These are phyloP conservation scores for Didymella pinodella DNA, from an alignment of 2,329 filamentous ascomycete genomes.

Conservation along the genomic window DNA sequence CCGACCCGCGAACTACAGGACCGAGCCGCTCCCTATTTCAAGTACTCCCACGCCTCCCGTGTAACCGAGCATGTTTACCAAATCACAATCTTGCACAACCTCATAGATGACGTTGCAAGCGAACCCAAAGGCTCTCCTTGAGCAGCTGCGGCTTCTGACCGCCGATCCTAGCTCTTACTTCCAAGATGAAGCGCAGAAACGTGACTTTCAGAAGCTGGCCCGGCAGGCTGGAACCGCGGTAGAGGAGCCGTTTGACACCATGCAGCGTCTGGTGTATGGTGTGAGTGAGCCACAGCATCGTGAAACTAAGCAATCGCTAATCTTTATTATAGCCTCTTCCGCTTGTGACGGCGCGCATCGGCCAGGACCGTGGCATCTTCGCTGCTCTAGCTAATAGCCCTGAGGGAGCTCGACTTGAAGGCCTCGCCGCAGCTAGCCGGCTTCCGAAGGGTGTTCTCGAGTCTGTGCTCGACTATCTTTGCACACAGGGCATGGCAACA, in stretches of 20 bases:
- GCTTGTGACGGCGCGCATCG: slow-evolving; percentile 14
- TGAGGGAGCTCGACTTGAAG: slow-evolving; percentile 1
- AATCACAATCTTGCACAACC: slow-evolving; percentile 1
- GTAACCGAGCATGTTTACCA: slow-evolving; percentile 2
- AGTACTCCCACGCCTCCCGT: slow-evolving; percentile 3
- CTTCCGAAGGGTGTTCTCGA: slow-evolving; percentile 6
- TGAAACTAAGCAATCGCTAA: slow-evolving; percentile 1
- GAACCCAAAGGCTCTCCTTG: slow-evolving; percentile 2
- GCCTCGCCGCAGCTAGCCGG: background rate
- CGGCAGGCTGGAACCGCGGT: background rate
- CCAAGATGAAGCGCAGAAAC: slow-evolving; percentile 7
- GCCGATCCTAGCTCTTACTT: slow-evolving; percentile 9
- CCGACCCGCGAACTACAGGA: slow-evolving; percentile 5
- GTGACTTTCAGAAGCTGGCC: slow-evolving; percentile 11
- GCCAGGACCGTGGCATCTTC: slow-evolving; percentile 12
- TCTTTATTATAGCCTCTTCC: slow-evolving; percentile 8
- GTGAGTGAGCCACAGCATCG: slow-evolving; percentile 7
- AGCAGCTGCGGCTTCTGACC: slow-evolving; percentile 11
- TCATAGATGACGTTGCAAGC: slow-evolving; percentile 8
- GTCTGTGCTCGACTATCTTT: slow-evolving; percentile 10
- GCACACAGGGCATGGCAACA: slow-evolving; percentile 5
- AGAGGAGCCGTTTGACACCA: slow-evolving; percentile 15
- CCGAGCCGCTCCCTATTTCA: slow-evolving; percentile 8
- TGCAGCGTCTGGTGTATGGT: slow-evolving; percentile 16
- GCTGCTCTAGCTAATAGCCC: background rate